Evolutionary conservation across 352 stramenopile genomes (phyloP).

Genomic region (Globisporangium uncinulatum): DNA sequence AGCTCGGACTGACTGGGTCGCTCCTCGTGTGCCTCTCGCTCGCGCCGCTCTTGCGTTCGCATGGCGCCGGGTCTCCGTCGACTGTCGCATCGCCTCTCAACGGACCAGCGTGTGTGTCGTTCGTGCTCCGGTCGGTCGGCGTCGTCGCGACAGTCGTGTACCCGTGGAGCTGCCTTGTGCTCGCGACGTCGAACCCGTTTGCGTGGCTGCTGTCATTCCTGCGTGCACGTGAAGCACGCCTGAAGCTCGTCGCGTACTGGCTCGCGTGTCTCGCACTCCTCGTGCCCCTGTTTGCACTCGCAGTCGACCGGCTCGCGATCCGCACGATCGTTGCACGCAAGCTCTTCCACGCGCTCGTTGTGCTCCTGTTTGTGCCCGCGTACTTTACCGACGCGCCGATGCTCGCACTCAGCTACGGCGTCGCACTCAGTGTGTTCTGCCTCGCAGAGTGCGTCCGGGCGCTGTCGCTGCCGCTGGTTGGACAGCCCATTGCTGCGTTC

Average conservation of each 20-base stretch:
- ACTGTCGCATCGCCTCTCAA: slow-evolving; percentile 28
- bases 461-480: slow-evolving; percentile 51
- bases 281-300: slow-evolving; percentile 44
- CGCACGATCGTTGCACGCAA: slow-evolving; percentile 75
- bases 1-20: slow-evolving; percentile 48
- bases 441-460: slow-evolving; percentile 64
- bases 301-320: slow-evolving; percentile 30
- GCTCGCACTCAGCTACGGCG: slow-evolving; percentile 72
- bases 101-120: slow-evolving; percentile 16
- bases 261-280: slow-evolving; percentile 37
- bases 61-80: slow-evolving; percentile 40
- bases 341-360: slow-evolving; percentile 75
- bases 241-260: slow-evolving; percentile 56
- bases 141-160: slow-evolving; percentile 40
- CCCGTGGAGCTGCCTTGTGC: slow-evolving; percentile 60
- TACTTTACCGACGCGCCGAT: slow-evolving; percentile 46
- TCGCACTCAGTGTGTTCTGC: slow-evolving; percentile 65
- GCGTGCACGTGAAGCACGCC: slow-evolving; percentile 19
- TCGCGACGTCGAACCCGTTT: slow-evolving; percentile 55
- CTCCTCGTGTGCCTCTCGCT: slow-evolving; percentile 43
- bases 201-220: slow-evolving; percentile 54
- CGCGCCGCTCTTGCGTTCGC: slow-evolving; percentile 32
- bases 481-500: slow-evolving; percentile 42
- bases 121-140: slow-evolving; percentile 23
- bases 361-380: slow-evolving; percentile 72